Evolutionary conservation across 73 alveolate species (phyloP).

Genomic region (Paramecium sexaurelia): DNA sequence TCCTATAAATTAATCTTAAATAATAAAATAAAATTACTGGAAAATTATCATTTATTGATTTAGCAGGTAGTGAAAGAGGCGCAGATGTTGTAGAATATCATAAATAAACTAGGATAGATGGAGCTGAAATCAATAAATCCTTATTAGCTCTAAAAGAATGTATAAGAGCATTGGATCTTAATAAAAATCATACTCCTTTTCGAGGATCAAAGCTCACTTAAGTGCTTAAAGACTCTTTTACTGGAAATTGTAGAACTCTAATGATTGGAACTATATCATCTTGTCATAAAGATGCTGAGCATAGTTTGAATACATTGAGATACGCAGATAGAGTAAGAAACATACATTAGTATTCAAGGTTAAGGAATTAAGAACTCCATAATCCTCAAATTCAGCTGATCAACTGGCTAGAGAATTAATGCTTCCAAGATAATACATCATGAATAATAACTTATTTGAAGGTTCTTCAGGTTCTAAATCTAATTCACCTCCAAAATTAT

Average conservation of each 20-base stretch:
- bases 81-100: constrained; percentile 98
- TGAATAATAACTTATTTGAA: constrained; percentile 3
- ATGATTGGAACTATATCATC: constrained; percentile 99
- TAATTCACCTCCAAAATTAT: constrained; percentile 32
- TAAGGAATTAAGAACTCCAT: constrained; percentile 94
- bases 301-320: constrained; percentile 98
- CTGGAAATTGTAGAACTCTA: constrained; percentile 99
- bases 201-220: constrained; percentile 98
- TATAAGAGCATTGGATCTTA: constrained; percentile 99
- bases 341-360: neutral
- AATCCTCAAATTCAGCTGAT: constrained; percentile 65
- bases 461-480: neutral
- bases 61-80: constrained; percentile 99
- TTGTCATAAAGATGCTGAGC: constrained; percentile 94
- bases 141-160: constrained; percentile 99
- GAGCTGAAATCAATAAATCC: constrained; percentile 99
- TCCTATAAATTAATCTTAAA: constrained; percentile 61
- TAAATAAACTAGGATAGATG: constrained; percentile 94
- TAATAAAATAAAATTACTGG: constrained; percentile 39
- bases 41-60: constrained; percentile 87
- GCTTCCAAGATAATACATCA: constrained; percentile 70
- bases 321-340: constrained; percentile 98
- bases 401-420: constrained; percentile 68
- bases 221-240: constrained; percentile 96
- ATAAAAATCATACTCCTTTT: constrained; percentile 98